Percentiles rank a stretch among this genome's conserved stretches.
Evolutionary conservation across 495 filamentous ascomycete genomes (phyloP).

Genomic region (Penicillium pancosmium): DNA sequence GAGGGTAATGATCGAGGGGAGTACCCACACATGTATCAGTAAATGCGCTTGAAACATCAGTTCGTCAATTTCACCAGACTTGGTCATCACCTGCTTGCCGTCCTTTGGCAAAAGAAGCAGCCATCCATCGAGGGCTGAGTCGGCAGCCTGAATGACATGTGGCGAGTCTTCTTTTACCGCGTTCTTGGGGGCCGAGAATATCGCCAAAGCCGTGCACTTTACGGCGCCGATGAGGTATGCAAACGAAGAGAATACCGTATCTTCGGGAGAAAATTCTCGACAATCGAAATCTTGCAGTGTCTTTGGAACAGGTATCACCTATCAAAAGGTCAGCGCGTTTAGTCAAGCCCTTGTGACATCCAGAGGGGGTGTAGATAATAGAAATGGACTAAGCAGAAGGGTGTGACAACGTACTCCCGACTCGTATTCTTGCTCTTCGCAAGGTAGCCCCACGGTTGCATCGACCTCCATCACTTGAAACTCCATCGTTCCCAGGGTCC

Average conservation of each 20-base stretch:
- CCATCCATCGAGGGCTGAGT: constrained; percentile 33
- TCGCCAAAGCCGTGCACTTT: constrained; percentile 30
- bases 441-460: constrained; percentile 68
- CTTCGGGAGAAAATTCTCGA: constrained; percentile 62
- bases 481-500: constrained; percentile 31
- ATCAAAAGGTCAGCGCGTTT: neutral
- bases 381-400: constrained; percentile 1
- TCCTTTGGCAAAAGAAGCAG: constrained; percentile 29
- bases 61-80: constrained; percentile 35
- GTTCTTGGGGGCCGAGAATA: constrained; percentile 24
- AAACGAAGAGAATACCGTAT: constrained; percentile 74
- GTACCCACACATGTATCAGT: constrained; percentile 36
- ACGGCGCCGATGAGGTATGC: constrained; percentile 68
- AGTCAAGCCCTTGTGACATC: neutral
- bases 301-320: constrained; percentile 64
- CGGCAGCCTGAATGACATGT: constrained; percentile 30
- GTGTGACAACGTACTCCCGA: constrained; percentile 55
- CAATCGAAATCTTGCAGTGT: constrained; percentile 73
- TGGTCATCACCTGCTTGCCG: constrained; percentile 32
- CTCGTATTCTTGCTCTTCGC: constrained; percentile 72
- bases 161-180: constrained; percentile 27
- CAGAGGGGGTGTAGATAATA: neutral
- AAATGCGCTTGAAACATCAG: constrained; percentile 41
- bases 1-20: neutral
- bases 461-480: constrained; percentile 59